Evolutionary conservation across 768 basidiomycete species (phyloP).

Genomic region (Boletus fagicola): DNA sequence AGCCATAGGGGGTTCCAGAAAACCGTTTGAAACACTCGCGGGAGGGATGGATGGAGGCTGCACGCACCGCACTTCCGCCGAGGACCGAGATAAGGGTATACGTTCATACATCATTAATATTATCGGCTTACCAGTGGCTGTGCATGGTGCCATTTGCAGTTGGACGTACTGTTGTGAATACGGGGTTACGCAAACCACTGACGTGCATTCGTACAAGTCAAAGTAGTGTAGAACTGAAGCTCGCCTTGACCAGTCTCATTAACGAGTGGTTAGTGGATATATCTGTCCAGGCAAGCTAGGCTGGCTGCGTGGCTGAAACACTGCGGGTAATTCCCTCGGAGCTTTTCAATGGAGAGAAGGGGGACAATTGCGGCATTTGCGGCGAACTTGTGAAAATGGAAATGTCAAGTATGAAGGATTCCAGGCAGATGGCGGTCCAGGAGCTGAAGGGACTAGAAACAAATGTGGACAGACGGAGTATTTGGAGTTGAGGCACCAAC

Average conservation of each 20-base stretch:
- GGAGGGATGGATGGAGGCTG: slow-evolving; percentile 6
- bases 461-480: not conserved
- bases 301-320: not conserved
- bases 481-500: slow-evolving; percentile 4
- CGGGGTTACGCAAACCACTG: slow-evolving; percentile 8
- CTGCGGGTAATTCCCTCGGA: slow-evolving; percentile 15
- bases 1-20: not conserved
- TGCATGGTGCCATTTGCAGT: slow-evolving; percentile 7
- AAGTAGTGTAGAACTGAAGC: not conserved
- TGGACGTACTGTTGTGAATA: slow-evolving; percentile 9
- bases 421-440: not conserved
- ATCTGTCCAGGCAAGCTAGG: not conserved
- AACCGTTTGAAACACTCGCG: slow-evolving; percentile 17
- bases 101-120: slow-evolving; percentile 6
- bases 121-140: slow-evolving; percentile 11
- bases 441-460: not conserved
- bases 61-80: slow-evolving; percentile 1
- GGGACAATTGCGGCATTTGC: slow-evolving; percentile 18
- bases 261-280: not conserved
- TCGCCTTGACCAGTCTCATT: slow-evolving; percentile 3
- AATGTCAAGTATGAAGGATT: not conserved
- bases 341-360: slow-evolving; percentile 13
- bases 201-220: too few species aligned
- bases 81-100: slow-evolving; percentile 24
- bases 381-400: slow-evolving; percentile 16